These are phyloP conservation scores for Urtica urens DNA, from an alignment of 306 rosid genomes.

Conservation along the genomic window DNA sequence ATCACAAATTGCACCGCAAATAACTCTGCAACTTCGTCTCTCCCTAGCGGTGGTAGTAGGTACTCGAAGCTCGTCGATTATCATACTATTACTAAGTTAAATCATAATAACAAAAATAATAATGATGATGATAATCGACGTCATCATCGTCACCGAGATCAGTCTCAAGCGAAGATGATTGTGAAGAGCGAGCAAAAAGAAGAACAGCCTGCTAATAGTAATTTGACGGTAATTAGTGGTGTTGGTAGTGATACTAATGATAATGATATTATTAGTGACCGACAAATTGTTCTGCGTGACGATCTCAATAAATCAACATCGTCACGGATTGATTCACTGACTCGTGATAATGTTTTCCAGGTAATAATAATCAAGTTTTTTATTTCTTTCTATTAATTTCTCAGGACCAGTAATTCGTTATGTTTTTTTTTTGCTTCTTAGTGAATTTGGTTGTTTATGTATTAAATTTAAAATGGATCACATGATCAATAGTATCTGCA, in stretches of 20 bases:
- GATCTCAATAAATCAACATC: constrained; percentile 26
- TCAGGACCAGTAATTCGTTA: background rate
- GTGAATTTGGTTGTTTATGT: background rate
- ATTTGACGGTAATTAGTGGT: background rate
- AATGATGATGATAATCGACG: background rate
- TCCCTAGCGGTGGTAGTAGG: constrained; percentile 22
- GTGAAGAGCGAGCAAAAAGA: no score
- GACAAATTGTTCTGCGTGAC: constrained; percentile 17
- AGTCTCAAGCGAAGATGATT: constrained; percentile 20
- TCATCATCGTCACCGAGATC: background rate
- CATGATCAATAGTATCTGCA: background rate
- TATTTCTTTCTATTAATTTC: background rate
- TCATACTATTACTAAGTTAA: no score
- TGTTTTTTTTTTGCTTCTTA: background rate
- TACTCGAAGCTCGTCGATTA: constrained; percentile 46
- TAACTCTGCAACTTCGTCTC: no score
- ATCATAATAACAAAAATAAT: no score
- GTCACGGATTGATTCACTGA: constrained; percentile 2
- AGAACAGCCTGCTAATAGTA: no score
- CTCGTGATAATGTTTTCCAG: constrained; percentile 48
- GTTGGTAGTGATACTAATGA: background rate
- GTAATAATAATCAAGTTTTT: constrained; percentile 17
- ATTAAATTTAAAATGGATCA: background rate
- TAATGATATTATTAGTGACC: background rate
- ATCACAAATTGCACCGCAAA: constrained; percentile 10